Conservation (phyloP, 768 basidiomycete genomes). For the Termitomyces sp. region DNA sequence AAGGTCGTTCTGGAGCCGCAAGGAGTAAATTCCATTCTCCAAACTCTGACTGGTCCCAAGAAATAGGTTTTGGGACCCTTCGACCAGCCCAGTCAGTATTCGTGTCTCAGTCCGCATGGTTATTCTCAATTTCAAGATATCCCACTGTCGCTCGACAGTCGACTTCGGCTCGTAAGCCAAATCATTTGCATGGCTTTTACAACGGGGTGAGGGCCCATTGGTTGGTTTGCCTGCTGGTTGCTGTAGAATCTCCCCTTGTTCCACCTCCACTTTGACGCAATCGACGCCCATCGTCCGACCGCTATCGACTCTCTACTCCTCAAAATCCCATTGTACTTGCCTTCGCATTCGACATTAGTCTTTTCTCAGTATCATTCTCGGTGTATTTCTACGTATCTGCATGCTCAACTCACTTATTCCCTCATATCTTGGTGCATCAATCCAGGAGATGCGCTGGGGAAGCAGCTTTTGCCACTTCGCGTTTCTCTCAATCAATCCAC, state of each 20-base stretch:
- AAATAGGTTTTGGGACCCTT: constrained; percentile 11
- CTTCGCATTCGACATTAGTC: not conserved
- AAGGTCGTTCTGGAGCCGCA: constrained; percentile 74
- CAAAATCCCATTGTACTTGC: not conserved
- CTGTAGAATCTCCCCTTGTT: not conserved
- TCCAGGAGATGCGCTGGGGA: not conserved
- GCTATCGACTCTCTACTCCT: not conserved
- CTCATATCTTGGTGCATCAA: not conserved
- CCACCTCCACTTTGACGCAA: not conserved
- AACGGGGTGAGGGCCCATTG: not conserved
- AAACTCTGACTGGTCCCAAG: constrained; percentile 32
- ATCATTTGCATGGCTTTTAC: not conserved
- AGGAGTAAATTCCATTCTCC: constrained; percentile 47
- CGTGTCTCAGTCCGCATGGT: not conserved
- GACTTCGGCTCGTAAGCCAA: not conserved
- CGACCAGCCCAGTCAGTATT: not conserved
- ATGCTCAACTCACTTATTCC: not conserved
- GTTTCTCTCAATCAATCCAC: not conserved
- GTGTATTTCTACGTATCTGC: constrained; percentile 18
- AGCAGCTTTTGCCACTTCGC: not conserved
- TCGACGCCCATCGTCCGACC: not conserved
- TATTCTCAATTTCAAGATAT: not conserved
- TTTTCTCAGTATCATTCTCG: not conserved
- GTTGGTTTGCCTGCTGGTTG: not conserved
- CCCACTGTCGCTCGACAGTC: not conserved